Conservation (phyloP, 768 basidiomycete species). For the Pleurotus giganteus region DNA sequence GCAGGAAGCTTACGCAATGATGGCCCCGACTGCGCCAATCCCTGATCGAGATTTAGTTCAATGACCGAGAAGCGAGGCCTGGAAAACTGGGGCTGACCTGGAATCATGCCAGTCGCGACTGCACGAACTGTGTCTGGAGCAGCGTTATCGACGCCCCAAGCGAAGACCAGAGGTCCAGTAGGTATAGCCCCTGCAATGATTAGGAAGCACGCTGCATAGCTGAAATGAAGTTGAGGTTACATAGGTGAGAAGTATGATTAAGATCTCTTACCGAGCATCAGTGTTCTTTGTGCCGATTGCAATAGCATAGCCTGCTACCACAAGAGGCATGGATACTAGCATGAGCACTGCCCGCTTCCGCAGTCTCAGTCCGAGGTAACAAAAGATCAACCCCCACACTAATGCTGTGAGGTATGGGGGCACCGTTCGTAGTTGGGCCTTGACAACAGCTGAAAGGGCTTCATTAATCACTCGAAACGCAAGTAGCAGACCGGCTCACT, state of each 20-base stretch:
- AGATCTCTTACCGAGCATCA: conserved; percentile 27
- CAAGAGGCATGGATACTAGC: conserved; percentile 31
- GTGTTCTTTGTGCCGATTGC: conserved; percentile 36
- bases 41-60: conserved; percentile 18
- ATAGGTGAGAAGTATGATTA: not conserved
- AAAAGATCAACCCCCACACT: conserved; percentile 35
- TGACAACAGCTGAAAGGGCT: not conserved
- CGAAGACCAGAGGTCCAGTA: conserved; percentile 39
- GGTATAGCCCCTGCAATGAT: conserved; percentile 36
- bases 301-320: conserved; percentile 43
- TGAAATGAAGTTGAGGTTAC: too few relatives aligned
- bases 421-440: conserved; percentile 37
- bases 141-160: conserved; percentile 49
- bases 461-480: not conserved
- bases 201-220: conserved; percentile 48
- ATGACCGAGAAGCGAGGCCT: not conserved
- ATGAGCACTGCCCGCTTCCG: conserved; percentile 34
- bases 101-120: conserved; percentile 41
- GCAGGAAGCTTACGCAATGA: conserved; percentile 36
- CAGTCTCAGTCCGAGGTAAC: conserved; percentile 35
- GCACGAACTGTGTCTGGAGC: conserved; percentile 48
- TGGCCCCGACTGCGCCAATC: conserved; percentile 40
- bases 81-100: conserved; percentile 23
- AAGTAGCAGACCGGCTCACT: conserved; percentile 19
- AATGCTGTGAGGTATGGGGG: conserved; percentile 41